Evolutionary conservation across 169 alveolate species (phyloP), one percentile per base, ranked within the genome.

Genomic region (Besnoitia besnoiti): DNA sequence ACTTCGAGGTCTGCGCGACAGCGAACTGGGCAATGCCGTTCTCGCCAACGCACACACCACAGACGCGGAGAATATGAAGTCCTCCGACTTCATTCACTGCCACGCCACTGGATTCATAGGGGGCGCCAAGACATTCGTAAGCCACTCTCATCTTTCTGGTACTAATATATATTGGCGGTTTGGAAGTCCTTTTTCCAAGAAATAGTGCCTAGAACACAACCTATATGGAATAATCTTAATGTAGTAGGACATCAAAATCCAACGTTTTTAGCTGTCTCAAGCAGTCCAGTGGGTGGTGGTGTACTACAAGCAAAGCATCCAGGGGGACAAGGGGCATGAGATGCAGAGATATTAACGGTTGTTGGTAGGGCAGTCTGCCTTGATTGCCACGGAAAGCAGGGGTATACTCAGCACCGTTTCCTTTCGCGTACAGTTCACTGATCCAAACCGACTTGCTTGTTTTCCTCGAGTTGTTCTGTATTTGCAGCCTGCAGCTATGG

Each of bases 61-160:
- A 5, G n/a, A 37, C 16, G 8, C 47, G 39, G 82, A 73, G 27
- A n/a, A 82, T 27, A 19, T 82, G 47, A 46, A 12, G 0, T 4
- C 44, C 46, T 27, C 44, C 1, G 90, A 85, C 67, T 85, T 85
- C 46, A 61, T 85, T 14, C 59, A 39, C 44, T 55, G 82, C 67
- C 91, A 85, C 55, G 91, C 85, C 80, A 85, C 91, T 21, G 91
- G 91, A 8, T 85, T 85, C 37, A 40, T 85, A 37, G 91, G 73
- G 24, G 77, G 75, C 44, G 16, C 82, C 16, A 39, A 16, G 59
- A 40, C 91, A 27, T 16, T 33, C 35, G 91, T 59, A 42, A 39
- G 91, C 4, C 24, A 19, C n/a, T 19, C 67, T 55, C 24, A 7
- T 49, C 24, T 49, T 16, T 49, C 16, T 49, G 37, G 77, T 50